Evolutionary conservation across 2,329 filamentous ascomycete species (phyloP), one percentile per base, ranked within the genome.

Genomic region (Grosmannia penicillata): DNA sequence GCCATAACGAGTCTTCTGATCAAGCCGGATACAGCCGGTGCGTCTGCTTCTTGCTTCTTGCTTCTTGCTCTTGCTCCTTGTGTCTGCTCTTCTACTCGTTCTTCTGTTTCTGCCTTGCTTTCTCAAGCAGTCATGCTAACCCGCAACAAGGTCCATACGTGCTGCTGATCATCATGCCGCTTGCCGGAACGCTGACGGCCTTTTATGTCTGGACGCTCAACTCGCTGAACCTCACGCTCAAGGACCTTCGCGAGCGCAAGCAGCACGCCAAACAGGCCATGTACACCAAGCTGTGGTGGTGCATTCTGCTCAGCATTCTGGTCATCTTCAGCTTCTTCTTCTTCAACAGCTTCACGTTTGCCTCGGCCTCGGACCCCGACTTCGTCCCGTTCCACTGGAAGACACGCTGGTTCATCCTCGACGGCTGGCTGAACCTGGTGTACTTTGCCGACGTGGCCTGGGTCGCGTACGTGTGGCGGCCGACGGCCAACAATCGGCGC

Each of bases 151-250:
- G 89, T 0, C 86, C 86, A 1, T 75, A 95, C 36, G 82, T 98
- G 5, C 75, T 98, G 6, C 75, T 98, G 35, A 86, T 98, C 49
- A 86, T 98, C 22, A 71, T 98, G 14, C 91, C 91, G 1, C 70
- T 98, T 18, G 87, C 89, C 4, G 87, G 75, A 33, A 95, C 91
- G 1, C 63, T 98, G 45, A 98, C 91, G 15, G 87, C 83, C 10
- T 98, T 98, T 60, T 98, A 98, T 58, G 83, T 98, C 44, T 98
- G 91, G 91, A 98, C 91, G 0, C 70, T 98, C 47, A 96, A 95
- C 63, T 93, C 87, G 18, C 71, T 98, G 41, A 94, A 89, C 57
- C 69, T 80, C 41, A 98, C 91, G 0, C 89, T 96, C 64, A 96
- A 95, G 61, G 89, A 96, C 52, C 71, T 98, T n/a, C 72, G 82